phyloP scores from a whole-genome alignment of 495 filamentous ascomycete species.

The Parmelia sp. region DNA sequence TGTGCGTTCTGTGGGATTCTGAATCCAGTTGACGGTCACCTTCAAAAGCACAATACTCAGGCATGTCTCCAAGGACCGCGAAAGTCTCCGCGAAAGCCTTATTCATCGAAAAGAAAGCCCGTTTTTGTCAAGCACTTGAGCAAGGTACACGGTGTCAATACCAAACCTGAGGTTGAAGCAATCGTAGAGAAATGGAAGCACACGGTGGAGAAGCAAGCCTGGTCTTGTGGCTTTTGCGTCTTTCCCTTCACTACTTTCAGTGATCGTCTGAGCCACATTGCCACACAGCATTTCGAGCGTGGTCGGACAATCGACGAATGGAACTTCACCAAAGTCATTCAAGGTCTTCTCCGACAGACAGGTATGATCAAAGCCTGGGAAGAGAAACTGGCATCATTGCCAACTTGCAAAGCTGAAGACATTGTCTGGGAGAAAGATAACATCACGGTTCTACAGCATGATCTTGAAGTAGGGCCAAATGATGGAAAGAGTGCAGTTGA shows the following conservation, averaged over 20 bases:
- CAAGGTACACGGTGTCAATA: background rate
- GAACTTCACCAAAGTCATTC: constrained; percentile 10
- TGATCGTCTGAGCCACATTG: constrained; percentile 12
- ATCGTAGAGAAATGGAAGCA: constrained; percentile 11
- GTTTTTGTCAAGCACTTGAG: constrained; percentile 9
- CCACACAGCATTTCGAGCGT: constrained; percentile 1
- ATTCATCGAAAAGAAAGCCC: background rate
- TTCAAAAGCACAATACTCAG: background rate
- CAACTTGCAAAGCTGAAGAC: background rate
- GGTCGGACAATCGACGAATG: constrained; percentile 6
- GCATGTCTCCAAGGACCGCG: background rate
- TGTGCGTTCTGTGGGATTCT: constrained; percentile 12
- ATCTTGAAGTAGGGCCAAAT: constrained; percentile 1
- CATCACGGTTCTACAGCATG: background rate
- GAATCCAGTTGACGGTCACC: constrained; percentile 7
- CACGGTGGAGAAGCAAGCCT: constrained; percentile 2
- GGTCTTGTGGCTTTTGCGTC: constrained; percentile 14
- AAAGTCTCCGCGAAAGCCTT: background rate
- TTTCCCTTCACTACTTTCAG: background rate
- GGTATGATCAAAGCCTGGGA: constrained; percentile 5
- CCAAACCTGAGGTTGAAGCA: background rate
- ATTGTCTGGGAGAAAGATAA: constrained; percentile 2
- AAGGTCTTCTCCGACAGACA: constrained; percentile 10
- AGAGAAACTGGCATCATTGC: background rate
- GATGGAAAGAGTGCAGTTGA: background rate